A percentile compares a stretch with the other conserved stretches of the same genome.
These are phyloP conservation scores for Aspergillus uvarum DNA, from an alignment of 2,329 filamentous ascomycete species.

Conservation along the genomic window DNA sequence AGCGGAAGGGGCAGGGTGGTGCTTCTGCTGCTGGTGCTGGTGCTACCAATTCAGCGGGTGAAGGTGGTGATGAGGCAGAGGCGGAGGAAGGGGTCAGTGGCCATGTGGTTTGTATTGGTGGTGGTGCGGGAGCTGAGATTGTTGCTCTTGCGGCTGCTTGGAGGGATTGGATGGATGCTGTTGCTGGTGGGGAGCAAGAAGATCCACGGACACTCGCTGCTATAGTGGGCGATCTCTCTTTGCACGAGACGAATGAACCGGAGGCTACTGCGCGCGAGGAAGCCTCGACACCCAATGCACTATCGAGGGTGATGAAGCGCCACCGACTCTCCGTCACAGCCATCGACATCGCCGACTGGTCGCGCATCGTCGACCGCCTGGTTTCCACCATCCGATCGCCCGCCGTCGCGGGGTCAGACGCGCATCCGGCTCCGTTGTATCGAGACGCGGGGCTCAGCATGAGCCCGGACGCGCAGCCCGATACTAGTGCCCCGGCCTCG, in stretches of 20 bases:
- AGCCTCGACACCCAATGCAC: too few relatives aligned
- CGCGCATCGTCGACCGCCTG: conserved; percentile 59
- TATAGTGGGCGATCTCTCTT: conserved; percentile 12
- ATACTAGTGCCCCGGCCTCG: not conserved
- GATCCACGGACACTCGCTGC: conserved; percentile 7
- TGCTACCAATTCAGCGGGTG: too few relatives aligned
- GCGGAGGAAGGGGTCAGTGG: not conserved
- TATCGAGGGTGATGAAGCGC: not conserved
- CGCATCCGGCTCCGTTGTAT: conserved; percentile 32
- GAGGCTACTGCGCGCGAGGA: not conserved
- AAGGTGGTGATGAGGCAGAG: too few relatives aligned
- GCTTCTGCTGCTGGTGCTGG: not conserved
- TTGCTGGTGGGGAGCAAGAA: not conserved
- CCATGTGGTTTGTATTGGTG: conserved; percentile 59
- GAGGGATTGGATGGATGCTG: conserved; percentile 35
- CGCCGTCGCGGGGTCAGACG: conserved; percentile 28
- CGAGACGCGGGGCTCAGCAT: not conserved
- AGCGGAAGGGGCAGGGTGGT: not conserved
- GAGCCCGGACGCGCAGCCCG: conserved; percentile 4
- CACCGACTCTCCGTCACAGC: conserved; percentile 55
- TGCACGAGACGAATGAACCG: not conserved
- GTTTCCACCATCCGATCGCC: conserved; percentile 51
- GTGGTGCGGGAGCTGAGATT: conserved; percentile 67
- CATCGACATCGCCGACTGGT: conserved; percentile 84
- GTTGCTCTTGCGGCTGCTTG: conserved; percentile 60